These are phyloP conservation scores for Fusarium agapanthi DNA, from an alignment of 2,329 filamentous ascomycete species.

Conservation along the genomic window DNA sequence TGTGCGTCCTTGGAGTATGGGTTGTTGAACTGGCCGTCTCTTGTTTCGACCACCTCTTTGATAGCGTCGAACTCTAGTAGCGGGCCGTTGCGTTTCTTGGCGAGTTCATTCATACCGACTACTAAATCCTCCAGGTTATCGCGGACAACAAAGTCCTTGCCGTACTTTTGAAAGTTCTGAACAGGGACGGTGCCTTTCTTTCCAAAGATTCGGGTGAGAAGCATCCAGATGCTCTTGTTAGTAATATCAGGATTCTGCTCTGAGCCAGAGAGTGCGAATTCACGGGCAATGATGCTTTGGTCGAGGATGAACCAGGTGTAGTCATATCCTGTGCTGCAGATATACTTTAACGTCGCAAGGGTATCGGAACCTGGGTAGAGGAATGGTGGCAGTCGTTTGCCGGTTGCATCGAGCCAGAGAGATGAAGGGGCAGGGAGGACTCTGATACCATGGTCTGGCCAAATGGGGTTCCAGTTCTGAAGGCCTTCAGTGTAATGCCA, in stretches of 20 bases:
- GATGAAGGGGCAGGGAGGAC: slow-evolving; percentile 68
- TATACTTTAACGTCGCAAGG: slow-evolving; percentile 65
- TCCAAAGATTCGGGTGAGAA: slow-evolving; percentile 61
- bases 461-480: slow-evolving; percentile 69
- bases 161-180: slow-evolving; percentile 66
- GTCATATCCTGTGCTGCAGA: slow-evolving; percentile 68
- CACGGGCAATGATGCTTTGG: slow-evolving; percentile 66
- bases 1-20: slow-evolving; percentile 68
- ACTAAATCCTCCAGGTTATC: slow-evolving; percentile 65
- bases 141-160: slow-evolving; percentile 67
- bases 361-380: slow-evolving; percentile 68
- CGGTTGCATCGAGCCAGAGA: slow-evolving; percentile 69
- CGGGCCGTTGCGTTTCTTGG: slow-evolving; percentile 55
- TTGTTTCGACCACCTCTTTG: slow-evolving; percentile 57
- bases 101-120: slow-evolving; percentile 66
- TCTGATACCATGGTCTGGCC: slow-evolving; percentile 68
- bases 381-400: slow-evolving; percentile 64
- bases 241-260: slow-evolving; percentile 71
- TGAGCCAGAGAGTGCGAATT: slow-evolving; percentile 69
- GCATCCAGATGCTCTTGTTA: slow-evolving; percentile 62
- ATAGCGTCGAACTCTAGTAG: slow-evolving; percentile 56
- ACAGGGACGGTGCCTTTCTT: slow-evolving; percentile 63
- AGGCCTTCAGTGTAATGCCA: slow-evolving; percentile 74
- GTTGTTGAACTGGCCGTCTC: slow-evolving; percentile 66
- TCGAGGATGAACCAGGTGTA: slow-evolving; percentile 71